phyloP scores from a whole-genome alignment of 306 rosid species.

The Prosopis cineraria region DNA sequence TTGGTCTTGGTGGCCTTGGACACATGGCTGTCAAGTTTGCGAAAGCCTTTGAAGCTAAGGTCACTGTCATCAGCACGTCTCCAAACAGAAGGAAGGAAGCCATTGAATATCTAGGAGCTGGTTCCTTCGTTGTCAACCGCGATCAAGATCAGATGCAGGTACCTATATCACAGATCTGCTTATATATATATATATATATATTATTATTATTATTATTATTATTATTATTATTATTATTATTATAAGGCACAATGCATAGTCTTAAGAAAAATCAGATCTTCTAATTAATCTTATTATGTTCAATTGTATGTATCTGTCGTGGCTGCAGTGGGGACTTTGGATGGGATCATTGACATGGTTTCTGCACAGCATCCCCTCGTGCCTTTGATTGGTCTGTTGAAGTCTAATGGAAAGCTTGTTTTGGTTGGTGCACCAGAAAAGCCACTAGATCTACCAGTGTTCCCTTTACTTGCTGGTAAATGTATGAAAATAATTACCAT shows the following conservation, averaged over 20 bases:
- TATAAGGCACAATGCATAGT: neutral
- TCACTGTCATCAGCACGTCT: conserved; percentile 62
- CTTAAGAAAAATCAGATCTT: neutral
- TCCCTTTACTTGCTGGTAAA: conserved; percentile 42
- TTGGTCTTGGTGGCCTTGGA: conserved; percentile 64
- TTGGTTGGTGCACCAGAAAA: conserved; percentile 51
- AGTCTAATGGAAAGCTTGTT: conserved; percentile 52
- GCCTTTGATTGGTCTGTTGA: conserved; percentile 48
- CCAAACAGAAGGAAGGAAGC: conserved; percentile 60
- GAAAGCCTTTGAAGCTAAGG: conserved; percentile 57
- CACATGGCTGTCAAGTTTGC: conserved; percentile 64
- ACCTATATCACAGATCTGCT: too few relatives aligned
- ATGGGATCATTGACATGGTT: conserved; percentile 63
- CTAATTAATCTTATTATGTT: conserved; percentile 14
- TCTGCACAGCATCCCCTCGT: conserved; percentile 45
- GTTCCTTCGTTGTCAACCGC: conserved; percentile 49
- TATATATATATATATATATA: too few relatives aligned
- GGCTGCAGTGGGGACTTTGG: conserved; percentile 44
- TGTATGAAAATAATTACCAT: neutral
- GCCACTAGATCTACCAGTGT: conserved; percentile 50
- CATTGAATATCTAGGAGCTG: conserved; percentile 44
- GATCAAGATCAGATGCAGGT: conserved; percentile 52
- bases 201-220: too few relatives aligned
- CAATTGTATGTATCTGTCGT: neutral
- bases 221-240: too few relatives aligned